Conservation (phyloP, 2,329 filamentous ascomycete genomes). For the Zalaria sp. region DNA sequence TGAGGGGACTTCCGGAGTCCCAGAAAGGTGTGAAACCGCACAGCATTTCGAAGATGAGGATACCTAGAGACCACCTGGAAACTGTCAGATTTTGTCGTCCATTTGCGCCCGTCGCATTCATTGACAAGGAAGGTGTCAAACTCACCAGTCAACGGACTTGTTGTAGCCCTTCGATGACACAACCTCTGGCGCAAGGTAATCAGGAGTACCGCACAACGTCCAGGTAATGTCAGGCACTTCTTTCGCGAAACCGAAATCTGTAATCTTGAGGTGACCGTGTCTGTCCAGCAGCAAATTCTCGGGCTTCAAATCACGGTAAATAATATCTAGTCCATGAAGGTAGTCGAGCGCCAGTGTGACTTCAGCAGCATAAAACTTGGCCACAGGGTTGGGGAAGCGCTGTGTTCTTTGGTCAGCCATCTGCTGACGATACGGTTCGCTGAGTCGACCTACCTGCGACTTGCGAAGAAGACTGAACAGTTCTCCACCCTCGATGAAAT, state of each 20-base stretch:
- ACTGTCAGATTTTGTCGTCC: constrained; percentile 3
- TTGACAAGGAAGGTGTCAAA: constrained; percentile 7
- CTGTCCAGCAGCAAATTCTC: constrained; percentile 86
- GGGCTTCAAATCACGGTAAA: constrained; percentile 93
- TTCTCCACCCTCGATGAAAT: constrained; percentile 97
- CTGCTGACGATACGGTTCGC: constrained; percentile 4
- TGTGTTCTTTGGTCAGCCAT: constrained; percentile 24
- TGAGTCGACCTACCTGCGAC: constrained; percentile 54
- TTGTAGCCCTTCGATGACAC: constrained; percentile 99
- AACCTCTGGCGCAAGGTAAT: constrained; percentile 94
- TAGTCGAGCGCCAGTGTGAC: constrained; percentile 93
- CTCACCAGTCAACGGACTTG: constrained; percentile 97
- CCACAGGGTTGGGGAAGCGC: constrained; percentile 96
- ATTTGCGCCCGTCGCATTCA: not conserved
- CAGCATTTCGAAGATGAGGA: constrained; percentile 98
- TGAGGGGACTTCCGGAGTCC: constrained; percentile 95
- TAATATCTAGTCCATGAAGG: constrained; percentile 86
- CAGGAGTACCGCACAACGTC: constrained; percentile 94
- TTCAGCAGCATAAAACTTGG: constrained; percentile 97
- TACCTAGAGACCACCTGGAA: constrained; percentile 88
- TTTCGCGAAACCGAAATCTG: constrained; percentile 97
- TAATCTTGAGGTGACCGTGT: constrained; percentile 91
- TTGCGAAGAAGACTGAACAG: constrained; percentile 90
- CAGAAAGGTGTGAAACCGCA: constrained; percentile 98
- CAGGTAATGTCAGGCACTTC: constrained; percentile 97